Evolutionary conservation across 164 flowering plant species (phyloP).

Genomic region (Stephania cephalantha): DNA sequence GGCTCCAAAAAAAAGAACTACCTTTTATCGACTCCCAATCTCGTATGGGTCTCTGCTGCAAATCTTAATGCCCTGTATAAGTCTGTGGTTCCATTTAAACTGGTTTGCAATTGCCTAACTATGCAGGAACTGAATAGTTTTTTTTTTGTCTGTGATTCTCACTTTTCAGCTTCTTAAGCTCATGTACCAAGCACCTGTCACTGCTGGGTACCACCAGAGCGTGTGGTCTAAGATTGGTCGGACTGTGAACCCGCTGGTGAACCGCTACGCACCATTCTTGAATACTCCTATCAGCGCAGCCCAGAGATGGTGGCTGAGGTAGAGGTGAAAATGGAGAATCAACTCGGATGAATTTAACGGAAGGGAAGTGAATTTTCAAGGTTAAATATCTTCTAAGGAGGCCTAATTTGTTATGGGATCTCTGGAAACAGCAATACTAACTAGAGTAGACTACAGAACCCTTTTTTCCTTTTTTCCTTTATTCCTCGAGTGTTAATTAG

Average conservation of each 20-base stretch:
- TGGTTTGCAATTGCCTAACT: too few relatives aligned
- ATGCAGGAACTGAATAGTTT: background rate
- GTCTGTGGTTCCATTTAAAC: background rate
- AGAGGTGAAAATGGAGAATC: slow-evolving; percentile 7
- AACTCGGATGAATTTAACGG: background rate
- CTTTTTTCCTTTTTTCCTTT: background rate
- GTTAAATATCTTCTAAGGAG: slow-evolving; percentile 18
- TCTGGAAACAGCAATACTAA: background rate
- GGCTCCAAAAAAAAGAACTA: too few relatives aligned
- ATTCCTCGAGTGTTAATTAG: background rate
- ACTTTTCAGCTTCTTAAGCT: slow-evolving; percentile 75
- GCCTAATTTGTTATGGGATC: slow-evolving; percentile 4
- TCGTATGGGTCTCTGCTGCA: too few relatives aligned
- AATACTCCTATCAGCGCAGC: slow-evolving; percentile 62
- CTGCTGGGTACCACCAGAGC: slow-evolving; percentile 86
- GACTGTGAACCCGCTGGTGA: slow-evolving; percentile 52
- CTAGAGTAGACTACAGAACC: background rate
- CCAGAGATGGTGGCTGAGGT: slow-evolving; percentile 95
- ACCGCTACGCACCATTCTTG: slow-evolving; percentile 76
- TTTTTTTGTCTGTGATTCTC: background rate
- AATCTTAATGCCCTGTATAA: background rate
- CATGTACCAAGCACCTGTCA: slow-evolving; percentile 92
- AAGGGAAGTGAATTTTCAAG: background rate
- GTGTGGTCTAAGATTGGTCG: slow-evolving; percentile 87
- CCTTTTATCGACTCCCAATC: too few relatives aligned